phyloP scores from a whole-genome alignment of 1,139 yeast species.

The Sugiyamaella sp. region DNA sequence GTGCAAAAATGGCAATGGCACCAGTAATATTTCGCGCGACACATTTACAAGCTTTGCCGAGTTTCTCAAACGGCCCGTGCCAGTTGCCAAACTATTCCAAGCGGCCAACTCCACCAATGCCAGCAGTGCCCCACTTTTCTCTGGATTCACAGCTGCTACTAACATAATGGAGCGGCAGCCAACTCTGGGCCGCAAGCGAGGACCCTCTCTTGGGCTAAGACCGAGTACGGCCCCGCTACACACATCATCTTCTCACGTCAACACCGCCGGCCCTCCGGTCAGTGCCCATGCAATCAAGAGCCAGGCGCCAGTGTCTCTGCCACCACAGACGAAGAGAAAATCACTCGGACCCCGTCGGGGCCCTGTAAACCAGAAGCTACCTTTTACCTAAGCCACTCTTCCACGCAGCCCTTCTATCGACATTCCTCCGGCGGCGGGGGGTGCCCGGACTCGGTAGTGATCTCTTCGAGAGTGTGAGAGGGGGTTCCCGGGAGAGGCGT shows the following conservation, averaged over 20 bases:
- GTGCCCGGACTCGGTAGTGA: no score
- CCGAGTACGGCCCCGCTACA: no score
- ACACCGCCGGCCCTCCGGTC: no score
- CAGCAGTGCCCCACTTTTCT: not conserved
- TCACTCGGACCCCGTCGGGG: not conserved
- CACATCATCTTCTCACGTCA: no score
- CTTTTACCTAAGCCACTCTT: not conserved
- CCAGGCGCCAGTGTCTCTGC: no score
- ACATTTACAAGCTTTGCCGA: conserved; percentile 6
- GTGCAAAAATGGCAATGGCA: not conserved
- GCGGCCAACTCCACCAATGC: not conserved
- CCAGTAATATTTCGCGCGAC: not conserved
- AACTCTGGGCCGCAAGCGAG: no score
- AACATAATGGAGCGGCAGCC: not conserved
- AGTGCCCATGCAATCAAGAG: no score
- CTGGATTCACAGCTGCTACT: not conserved
- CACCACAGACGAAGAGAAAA: not conserved
- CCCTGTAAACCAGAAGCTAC: not conserved
- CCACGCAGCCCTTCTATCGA: not conserved
- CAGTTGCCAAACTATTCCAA: not conserved
- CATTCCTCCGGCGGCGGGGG: not conserved
- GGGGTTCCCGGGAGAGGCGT: no score
- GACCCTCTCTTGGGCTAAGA: no score
- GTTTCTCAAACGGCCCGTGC: conserved; percentile 13
- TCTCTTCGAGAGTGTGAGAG: no score